phyloP scores from a whole-genome alignment of 345 rosid species.

The Lepidium aucheri region DNA sequence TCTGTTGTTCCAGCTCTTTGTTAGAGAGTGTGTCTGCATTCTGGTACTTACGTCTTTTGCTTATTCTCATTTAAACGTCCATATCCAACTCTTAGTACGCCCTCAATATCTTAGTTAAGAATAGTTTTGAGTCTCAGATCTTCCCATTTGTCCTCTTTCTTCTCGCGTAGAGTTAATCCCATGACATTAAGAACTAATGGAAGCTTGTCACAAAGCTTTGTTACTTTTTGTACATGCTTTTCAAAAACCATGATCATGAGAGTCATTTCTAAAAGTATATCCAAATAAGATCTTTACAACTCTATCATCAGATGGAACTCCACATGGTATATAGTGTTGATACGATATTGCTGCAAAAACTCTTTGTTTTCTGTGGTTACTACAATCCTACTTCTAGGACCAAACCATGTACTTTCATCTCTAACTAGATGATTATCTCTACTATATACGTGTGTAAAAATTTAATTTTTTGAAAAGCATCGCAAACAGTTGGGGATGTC shows the following conservation, averaged over 20 bases:
- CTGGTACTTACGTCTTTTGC: too few species aligned
- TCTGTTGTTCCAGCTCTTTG: too few species aligned
- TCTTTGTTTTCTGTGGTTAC: background rate
- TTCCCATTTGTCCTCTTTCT: constrained; percentile 1
- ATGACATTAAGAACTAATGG: background rate
- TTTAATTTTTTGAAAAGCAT: too few species aligned
- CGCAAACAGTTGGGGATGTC: too few species aligned
- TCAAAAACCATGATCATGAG: background rate
- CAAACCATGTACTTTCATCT: background rate
- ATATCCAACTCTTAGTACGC: too few species aligned
- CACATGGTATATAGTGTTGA: background rate
- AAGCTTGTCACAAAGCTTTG: background rate
- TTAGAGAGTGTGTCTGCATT: too few species aligned
- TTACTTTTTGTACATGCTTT: background rate
- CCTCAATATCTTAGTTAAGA: too few species aligned
- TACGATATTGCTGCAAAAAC: background rate
- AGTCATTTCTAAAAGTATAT: background rate
- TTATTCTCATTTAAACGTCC: too few species aligned
- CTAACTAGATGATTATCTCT: too few species aligned
- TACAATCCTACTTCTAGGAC: constrained; percentile 4
- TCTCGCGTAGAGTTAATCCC: background rate
- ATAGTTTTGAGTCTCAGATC: too few species aligned
- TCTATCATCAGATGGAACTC: background rate
- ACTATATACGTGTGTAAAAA: too few species aligned
- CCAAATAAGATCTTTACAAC: too few species aligned